A percentile compares a stretch with the other conserved stretches of the same genome.
Evolutionary conservation across 441 rosid species (phyloP).

Genomic region (Dalechampia spathulata): DNA sequence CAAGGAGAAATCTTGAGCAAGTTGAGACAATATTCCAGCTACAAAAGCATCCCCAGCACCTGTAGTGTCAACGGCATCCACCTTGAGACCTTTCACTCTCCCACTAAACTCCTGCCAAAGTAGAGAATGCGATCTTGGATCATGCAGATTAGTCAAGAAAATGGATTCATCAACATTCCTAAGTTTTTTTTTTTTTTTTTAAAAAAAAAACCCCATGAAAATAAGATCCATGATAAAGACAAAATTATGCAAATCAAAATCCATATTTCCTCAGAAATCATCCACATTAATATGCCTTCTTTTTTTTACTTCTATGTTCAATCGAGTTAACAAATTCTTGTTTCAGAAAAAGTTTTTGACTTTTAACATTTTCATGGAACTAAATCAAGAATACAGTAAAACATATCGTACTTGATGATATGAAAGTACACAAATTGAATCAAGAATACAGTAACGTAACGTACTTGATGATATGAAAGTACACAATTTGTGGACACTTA

Average conservation of each 20-base stretch:
- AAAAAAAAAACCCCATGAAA: too few relatives aligned
- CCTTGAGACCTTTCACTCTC: constrained; percentile 64
- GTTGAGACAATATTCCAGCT: constrained; percentile 60
- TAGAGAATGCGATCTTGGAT: neutral
- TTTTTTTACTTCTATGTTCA: too few relatives aligned
- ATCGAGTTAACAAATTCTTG: too few relatives aligned
- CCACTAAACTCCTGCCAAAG: constrained; percentile 61
- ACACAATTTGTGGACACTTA: too few relatives aligned
- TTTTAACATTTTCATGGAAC: neutral
- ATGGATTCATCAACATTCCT: too few relatives aligned
- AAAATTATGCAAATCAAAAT: too few relatives aligned
- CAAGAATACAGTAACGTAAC: too few relatives aligned
- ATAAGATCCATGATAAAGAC: too few relatives aligned
- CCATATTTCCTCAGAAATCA: too few relatives aligned
- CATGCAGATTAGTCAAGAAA: too few relatives aligned
- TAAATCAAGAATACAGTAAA: neutral
- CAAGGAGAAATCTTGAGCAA: constrained; percentile 63
- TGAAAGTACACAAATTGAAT: neutral
- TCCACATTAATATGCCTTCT: neutral
- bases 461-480: too few relatives aligned
- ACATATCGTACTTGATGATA: neutral
- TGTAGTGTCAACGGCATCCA: constrained; percentile 77
- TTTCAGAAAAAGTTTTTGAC: neutral
- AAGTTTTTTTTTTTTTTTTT: too few relatives aligned
- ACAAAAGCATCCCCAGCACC: constrained; percentile 99